Evolutionary conservation across 352 stramenopile species (phyloP), one percentile per base, ranked within the genome.

Genomic region (Phytophthora hybrid): DNA sequence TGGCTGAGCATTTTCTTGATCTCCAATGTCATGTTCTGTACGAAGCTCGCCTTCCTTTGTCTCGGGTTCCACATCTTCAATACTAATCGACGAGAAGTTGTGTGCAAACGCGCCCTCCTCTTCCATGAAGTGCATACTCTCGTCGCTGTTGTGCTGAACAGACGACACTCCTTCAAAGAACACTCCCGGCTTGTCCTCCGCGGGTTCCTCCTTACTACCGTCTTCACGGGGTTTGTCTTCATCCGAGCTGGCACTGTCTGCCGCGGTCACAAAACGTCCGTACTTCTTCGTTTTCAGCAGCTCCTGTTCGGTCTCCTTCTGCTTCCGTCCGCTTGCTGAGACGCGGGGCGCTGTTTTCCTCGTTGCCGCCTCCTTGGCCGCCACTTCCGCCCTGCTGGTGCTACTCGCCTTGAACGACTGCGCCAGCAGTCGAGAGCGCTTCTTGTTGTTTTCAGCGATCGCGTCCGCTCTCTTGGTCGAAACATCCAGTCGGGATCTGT

Each of bases 91-190:
- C 6, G 82, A 85, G 41, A 92, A 92, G 9, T 86, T 74, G 4
- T 82, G 74, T 7, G 75, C 76, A 18, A 89, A 79, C 21, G 76
- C 76, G 7, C 69, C 64, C 39, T 82, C 81, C 32, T 90, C 82
- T 7, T 92, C 84, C 13, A 92, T 79, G 29, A 87, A 90, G 52
- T 92, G 84, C 61, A 88, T 80, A 29, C 84, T 92, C 23, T 77
- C 80, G 29, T 85, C 76, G 51, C 78, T 90, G 8, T 80, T 77
- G n/a, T 82, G 78, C 4, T 88, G 89, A 18, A 93, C 87, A 0
- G 87, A 93, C 16, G 87, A 93, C 11, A 93, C 77, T n/a, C 82
- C 81, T 37, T 86, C 87, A 69, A 93, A 93, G 63, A 85, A 90
- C 44, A 54, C 58, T 5, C 16, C 52, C 13, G 32, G 63, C 21